Evolutionary conservation across 805 yeast species (phyloP).

Genomic region (Schizosaccharomyces octosporus): DNA sequence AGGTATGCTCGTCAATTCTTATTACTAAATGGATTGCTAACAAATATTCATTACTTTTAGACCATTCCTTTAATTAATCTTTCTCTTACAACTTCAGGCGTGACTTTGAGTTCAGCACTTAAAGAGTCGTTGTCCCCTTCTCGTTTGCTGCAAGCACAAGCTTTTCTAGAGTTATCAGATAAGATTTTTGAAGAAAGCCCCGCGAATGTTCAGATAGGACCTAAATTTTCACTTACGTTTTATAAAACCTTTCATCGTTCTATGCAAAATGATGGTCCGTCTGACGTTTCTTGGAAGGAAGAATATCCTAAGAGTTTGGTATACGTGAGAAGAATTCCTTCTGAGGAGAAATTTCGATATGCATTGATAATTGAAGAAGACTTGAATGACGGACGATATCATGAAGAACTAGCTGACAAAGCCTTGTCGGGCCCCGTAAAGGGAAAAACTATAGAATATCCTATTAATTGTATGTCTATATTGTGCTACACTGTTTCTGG

Average conservation of each 20-base stretch:
- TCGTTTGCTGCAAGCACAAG: constrained; percentile 36
- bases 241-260: constrained; percentile 28
- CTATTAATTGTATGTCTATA: constrained; percentile 12
- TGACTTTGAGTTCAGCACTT: constrained; percentile 26
- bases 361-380: constrained; percentile 27
- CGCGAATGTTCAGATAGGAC: constrained; percentile 26
- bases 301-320: constrained; percentile 33
- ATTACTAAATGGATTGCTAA: background rate
- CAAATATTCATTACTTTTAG: constrained; percentile 7
- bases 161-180: constrained; percentile 20
- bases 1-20: background rate
- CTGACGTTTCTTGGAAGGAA: constrained; percentile 49
- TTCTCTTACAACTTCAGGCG: constrained; percentile 45
- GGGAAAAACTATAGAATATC: background rate
- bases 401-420: constrained; percentile 21
- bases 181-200: constrained; percentile 2
- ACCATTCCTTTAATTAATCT: constrained; percentile 41
- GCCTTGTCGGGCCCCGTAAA: background rate
- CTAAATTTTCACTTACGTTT: constrained; percentile 28
- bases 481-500: constrained; percentile 53
- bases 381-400: constrained; percentile 49
- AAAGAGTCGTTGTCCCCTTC: constrained; percentile 38
- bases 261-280: constrained; percentile 19
- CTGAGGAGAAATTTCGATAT: constrained; percentile 18
- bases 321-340: constrained; percentile 15